Base-by-base conservation (phyloP, 306 rosid species). In the Morella rubra region DNA sequence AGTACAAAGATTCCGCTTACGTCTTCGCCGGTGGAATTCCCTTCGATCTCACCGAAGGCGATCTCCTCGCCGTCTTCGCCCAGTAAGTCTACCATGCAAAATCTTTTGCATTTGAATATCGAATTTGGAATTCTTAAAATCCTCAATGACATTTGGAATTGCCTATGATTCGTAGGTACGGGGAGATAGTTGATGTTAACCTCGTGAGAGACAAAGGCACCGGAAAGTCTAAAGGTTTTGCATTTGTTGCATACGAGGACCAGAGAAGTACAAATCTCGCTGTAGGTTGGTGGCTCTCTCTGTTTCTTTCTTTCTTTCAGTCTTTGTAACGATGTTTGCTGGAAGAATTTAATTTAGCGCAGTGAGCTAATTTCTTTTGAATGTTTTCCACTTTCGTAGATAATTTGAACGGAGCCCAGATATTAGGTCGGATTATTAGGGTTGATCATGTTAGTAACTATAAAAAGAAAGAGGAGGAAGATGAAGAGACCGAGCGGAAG, bases 401-500 rank as follows among this genome's bases (percentile, higher is more conserved):
- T 86, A 95, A 95, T 84, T 74, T 95, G 84, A 92, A 92, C 53
- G 99, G 97, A 46, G 97, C 96, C 2, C 96, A 89, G 84, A 72
- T 95, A 72, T 80, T 87, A 50, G 97, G 99, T 9, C 85, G 99
- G 32, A 85, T 77, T 47, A 86, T 95, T 74, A 84, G 99, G 87
- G 99, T 95, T 53, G 99, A 95, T 84, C 99, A 95, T 84, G 92
- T 84, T 46, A 70, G 58, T 27, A 90, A 91, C 24, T 95, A 95
- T 80, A 95, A 90, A 79, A 95, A 92, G 92, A 92, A 89, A 77
- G 93, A 92, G 68, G 97, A 95, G 74, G 99, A 92, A 80, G 99
- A 95, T 70, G 99, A 95, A 75, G 97, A 92, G 87, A 77, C 86
- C 10, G 90, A 83, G 82, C 85, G 79, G 80, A 84, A 83, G 90